Evolutionary conservation across 805 yeast species (phyloP).

Genomic region (Allodekkera sacchari): DNA sequence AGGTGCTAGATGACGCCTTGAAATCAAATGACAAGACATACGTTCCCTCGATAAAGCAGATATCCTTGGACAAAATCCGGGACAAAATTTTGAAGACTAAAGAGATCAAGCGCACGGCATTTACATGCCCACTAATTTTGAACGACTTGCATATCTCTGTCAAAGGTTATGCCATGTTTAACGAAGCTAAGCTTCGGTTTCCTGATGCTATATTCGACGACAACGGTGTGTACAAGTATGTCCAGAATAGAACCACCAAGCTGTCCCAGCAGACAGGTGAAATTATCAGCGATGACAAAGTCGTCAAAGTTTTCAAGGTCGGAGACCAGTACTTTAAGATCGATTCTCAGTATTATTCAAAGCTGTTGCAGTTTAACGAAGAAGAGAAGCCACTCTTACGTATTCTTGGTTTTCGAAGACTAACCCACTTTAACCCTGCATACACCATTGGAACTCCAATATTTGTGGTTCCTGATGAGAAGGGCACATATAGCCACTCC

Average conservation of each 20-base stretch:
- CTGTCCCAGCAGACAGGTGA: conserved; percentile 36
- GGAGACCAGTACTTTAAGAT: conserved; percentile 39
- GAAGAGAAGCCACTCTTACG: conserved; percentile 42
- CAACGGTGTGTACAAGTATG: conserved; percentile 44
- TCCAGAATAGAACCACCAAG: conserved; percentile 35
- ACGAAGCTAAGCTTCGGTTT: conserved; percentile 43
- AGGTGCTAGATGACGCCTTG: conserved; percentile 5
- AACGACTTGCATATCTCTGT: conserved; percentile 57
- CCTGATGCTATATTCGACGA: conserved; percentile 46
- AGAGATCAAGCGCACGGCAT: conserved; percentile 55
- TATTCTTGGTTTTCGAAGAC: conserved; percentile 58
- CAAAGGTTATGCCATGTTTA: conserved; percentile 60
- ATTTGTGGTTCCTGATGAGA: conserved; percentile 60
- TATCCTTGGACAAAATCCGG: conserved; percentile 34
- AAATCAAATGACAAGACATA: conserved; percentile 5
- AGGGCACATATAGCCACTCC: conserved; percentile 52
- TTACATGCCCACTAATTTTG: conserved; percentile 52
- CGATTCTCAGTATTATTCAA: conserved; percentile 27
- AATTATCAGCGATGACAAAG: conserved; percentile 21
- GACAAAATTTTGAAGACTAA: conserved; percentile 44
- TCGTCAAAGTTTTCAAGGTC: conserved; percentile 31
- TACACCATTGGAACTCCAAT: conserved; percentile 47
- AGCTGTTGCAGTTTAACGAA: conserved; percentile 26
- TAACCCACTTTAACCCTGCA: conserved; percentile 36
- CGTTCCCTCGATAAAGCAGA: conserved; percentile 32